phyloP scores from a whole-genome alignment of 2,329 filamentous ascomycete genomes.

The Pyricularia grisea region DNA sequence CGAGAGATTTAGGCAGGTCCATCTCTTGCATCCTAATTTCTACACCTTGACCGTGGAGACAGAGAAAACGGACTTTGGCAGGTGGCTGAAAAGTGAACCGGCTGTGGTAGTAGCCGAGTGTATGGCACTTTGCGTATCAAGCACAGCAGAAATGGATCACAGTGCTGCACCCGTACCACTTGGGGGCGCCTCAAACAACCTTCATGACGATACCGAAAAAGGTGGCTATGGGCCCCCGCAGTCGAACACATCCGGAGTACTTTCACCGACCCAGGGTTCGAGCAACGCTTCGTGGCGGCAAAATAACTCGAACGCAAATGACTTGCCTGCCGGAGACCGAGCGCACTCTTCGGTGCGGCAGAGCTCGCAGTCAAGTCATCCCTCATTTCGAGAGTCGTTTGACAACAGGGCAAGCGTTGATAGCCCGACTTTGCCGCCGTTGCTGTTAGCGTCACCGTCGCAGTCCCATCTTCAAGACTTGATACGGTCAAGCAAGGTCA shows the following conservation, averaged over 20 bases:
- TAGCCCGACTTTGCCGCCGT: constrained; percentile 53
- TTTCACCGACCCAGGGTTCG: constrained; percentile 30
- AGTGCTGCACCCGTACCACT: constrained; percentile 3
- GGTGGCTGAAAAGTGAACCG: constrained; percentile 72
- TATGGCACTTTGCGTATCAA: constrained; percentile 50
- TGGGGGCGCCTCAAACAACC: background rate
- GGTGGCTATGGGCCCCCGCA: constrained; percentile 17
- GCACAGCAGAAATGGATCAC: background rate
- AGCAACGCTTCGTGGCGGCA: constrained; percentile 13
- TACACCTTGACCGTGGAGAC: constrained; percentile 71
- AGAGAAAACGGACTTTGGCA: constrained; percentile 64
- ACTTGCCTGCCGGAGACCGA: constrained; percentile 29
- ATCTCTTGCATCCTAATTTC: constrained; percentile 77
- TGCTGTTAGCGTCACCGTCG: constrained; percentile 35
- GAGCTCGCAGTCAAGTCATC: constrained; percentile 41
- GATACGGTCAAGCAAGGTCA: constrained; percentile 50
- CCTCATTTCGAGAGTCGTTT: constrained; percentile 37
- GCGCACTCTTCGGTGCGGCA: constrained; percentile 28
- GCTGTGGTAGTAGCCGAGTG: constrained; percentile 75
- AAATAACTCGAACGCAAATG: constrained; percentile 39
- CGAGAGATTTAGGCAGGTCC: constrained; percentile 62
- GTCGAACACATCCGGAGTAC: constrained; percentile 24
- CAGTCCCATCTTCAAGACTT: constrained; percentile 51
- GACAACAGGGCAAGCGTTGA: constrained; percentile 36
- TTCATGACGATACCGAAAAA: constrained; percentile 5